Base-by-base conservation (phyloP, 495 filamentous ascomycete genomes). In the Trichoderma reesei region DNA sequence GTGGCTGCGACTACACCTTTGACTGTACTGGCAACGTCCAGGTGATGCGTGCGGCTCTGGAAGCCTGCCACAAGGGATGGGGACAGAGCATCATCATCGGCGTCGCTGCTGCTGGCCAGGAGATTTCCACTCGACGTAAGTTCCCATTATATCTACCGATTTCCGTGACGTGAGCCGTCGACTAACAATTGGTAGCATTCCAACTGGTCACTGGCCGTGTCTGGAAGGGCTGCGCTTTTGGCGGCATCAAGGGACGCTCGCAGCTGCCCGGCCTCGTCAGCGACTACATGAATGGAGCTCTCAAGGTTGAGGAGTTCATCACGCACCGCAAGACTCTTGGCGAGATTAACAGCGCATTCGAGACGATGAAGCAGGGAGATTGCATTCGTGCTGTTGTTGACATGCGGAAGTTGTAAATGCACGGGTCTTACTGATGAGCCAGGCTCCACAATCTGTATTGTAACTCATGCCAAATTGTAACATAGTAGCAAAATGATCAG, bases 261-360 rank as follows among this genome's bases (percentile, higher is more conserved):
- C 94, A 98, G 78, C 85, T 98, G 60, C 90, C 90, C 41, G 88
- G 83, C 63, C 85, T 98, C 36, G 92, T 98, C 6, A 81, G 87
- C 62, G 95, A 98, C 75, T 98, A 98, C 75, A 82, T 96, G 74
- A 80, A 80, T 33, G 92, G 92, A 67, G 83, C 89, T 71, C 84
- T 98, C 71, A 98, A 96, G 89, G 93, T 98, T 46, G 95, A 98
- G 71, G 94, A 98, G 80, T 98, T 98, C 82, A 98, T 98, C 78
- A 98, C 94, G 37, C 95, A 98, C 81, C 87, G 94, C 54, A 88
- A 95, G 82, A 78, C 79, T 8, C 80, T 98, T 59, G 71, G 72
- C 33, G 81, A 86, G 60, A 97, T 98, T 78, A 97, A 96, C 81
- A 80, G 79, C 20, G 92, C 91, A 11, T 98, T 98, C 67, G 83